Base-by-base conservation (phyloP, 345 rosid species). In the Euclidium syriacum region DNA sequence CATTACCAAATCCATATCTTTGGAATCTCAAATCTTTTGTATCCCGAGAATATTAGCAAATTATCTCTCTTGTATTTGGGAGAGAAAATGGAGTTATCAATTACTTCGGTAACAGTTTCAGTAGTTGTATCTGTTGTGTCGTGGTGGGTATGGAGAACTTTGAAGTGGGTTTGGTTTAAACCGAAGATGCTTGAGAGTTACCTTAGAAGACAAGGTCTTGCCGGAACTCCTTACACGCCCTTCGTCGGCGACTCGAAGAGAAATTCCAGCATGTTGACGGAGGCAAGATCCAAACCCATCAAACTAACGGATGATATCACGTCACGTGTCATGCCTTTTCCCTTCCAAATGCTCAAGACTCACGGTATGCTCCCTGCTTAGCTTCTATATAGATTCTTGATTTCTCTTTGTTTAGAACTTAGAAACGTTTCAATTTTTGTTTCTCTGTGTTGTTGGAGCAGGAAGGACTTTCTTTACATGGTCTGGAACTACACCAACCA, bases 401-500 rank as follows among this genome's bases (percentile, higher is more conserved):
- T 57, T 18, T 14, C n/a, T 19, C n/a, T 44, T 3, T 33, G 17
- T 54, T 44, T 32, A 12, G 1, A 40, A 15, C 38, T 16, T 10
- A 44, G 20, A 53, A 15, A 27, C n/a, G 18, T 33, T 34, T 24
- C 15, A 65, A 47, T 15, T 43, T 16, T 53, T 32, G 20, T 15
- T 32, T 32, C 34, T 24, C 17, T 57, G 0, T 30, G 27, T 39
- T 44, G 43, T 2, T 44, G 51, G 16, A 24, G 76, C 76, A 77
- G 87, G 87, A 3, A 78, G 60, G 26, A 67, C 60, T 15, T 67
- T 25, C 11, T 79, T 72, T 54, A 65, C 24, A 7, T 79, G 86
- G 89, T 0, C 50, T 20, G 85, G 83, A 40, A 83, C 87, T 1
- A 65, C 7, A 35, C 80, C 85, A 25, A 70, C 59, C n/a, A 64